Percentiles rank a stretch among this genome's conserved stretches.
Evolutionary conservation across 441 rosid species (phyloP).

Genomic region (Aleurites moluccanus): DNA sequence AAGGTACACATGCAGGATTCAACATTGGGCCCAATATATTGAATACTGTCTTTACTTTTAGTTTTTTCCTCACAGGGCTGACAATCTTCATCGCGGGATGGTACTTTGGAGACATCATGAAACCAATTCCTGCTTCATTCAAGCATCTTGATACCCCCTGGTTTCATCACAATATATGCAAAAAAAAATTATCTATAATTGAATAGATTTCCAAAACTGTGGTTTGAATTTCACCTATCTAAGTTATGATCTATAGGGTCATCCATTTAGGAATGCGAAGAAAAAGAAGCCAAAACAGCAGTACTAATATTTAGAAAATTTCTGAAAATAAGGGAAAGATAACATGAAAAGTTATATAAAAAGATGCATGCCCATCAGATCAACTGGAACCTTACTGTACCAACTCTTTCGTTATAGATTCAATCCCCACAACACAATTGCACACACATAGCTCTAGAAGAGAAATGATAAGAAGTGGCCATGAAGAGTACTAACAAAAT

Average conservation of each 20-base stretch:
- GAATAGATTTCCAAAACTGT: neutral
- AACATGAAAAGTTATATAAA: neutral
- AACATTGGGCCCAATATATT: slow-evolving; percentile 91
- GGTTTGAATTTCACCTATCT: neutral
- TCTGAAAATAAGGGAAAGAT: neutral
- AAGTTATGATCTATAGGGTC: neutral
- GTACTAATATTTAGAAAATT: neutral
- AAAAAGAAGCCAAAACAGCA: neutral
- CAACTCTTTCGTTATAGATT: neutral
- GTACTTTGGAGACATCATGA: slow-evolving; percentile 88
- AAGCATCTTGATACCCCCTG: slow-evolving; percentile 78
- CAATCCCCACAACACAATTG: too few relatives aligned
- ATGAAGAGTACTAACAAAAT: slow-evolving; percentile 1
- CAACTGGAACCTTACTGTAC: neutral
- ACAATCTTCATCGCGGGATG: slow-evolving; percentile 95
- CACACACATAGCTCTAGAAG: neutral
- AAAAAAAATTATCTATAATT: too few relatives aligned
- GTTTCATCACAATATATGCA: neutral
- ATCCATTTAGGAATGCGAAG: too few relatives aligned
- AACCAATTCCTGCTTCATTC: slow-evolving; percentile 89
- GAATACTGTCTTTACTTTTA: slow-evolving; percentile 83
- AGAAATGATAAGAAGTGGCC: neutral
- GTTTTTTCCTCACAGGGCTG: slow-evolving; percentile 76
- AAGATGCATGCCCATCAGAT: neutral
- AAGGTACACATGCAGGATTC: slow-evolving; percentile 85